These are phyloP conservation scores for Brassica juncea DNA, from an alignment of 345 rosid species.

Conservation along the genomic window DNA sequence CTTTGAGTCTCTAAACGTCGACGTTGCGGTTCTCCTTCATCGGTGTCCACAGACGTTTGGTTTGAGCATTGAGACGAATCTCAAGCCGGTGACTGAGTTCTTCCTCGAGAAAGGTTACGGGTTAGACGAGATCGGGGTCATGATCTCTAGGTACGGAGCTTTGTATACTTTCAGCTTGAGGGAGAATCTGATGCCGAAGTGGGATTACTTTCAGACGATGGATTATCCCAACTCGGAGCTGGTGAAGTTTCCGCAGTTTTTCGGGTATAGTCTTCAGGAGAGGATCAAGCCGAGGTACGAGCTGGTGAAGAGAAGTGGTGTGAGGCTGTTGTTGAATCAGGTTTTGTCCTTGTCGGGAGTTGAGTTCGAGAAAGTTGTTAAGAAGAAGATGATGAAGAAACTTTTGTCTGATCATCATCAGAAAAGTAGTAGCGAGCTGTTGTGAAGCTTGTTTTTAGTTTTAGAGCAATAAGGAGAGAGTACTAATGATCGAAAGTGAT, in stretches of 20 bases:
- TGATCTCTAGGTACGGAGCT: conserved; percentile 79
- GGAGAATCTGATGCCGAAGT: conserved; percentile 72
- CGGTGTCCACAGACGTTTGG: conserved; percentile 83
- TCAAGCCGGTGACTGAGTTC: conserved; percentile 80
- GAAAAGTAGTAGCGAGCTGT: neutral
- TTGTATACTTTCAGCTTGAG: conserved; percentile 76
- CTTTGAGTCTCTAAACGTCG: conserved; percentile 62
- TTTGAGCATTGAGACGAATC: conserved; percentile 71
- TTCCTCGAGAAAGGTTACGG: conserved; percentile 68
- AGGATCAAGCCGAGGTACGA: conserved; percentile 87
- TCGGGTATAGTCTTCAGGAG: conserved; percentile 79
- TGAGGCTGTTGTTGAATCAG: conserved; percentile 70
- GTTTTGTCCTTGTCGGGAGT: conserved; percentile 58
- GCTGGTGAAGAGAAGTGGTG: conserved; percentile 61
- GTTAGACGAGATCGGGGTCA: conserved; percentile 60
- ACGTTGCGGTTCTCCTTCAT: conserved; percentile 61
- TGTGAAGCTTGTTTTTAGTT: neutral
- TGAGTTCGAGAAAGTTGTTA: conserved; percentile 60
- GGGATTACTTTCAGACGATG: conserved; percentile 91
- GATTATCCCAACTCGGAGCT: conserved; percentile 76
- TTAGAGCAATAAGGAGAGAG: neutral
- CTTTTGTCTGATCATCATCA: neutral
- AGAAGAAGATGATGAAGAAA: conserved; percentile 58
- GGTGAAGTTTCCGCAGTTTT: conserved; percentile 84
- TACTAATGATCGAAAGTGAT: too few relatives aligned